Percentiles rank a stretch among this genome's conserved stretches.
Evolutionary conservation across 2,329 filamentous ascomycete species (phyloP).

Genomic region (Colletotrichum plurivorum): DNA sequence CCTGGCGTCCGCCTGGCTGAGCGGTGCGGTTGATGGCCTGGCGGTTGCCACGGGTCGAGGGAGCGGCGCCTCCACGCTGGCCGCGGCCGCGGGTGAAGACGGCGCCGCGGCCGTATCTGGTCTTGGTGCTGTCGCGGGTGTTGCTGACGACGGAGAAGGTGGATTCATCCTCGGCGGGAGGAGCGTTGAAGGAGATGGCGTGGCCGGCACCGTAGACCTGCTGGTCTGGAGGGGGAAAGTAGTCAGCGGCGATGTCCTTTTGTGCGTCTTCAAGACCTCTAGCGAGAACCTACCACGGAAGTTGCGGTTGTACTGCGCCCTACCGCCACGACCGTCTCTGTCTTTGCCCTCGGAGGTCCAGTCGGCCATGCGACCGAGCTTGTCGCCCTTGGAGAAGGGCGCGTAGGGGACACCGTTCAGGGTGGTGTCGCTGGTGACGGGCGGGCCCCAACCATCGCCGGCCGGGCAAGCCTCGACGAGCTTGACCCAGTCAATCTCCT

Average conservation of each 20-base stretch:
- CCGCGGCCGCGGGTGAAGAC: slow-evolving; percentile 92
- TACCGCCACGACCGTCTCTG: slow-evolving; percentile 78
- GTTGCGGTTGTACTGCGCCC: slow-evolving; percentile 92
- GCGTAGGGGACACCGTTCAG: slow-evolving; percentile 97
- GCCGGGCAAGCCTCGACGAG: slow-evolving; percentile 81
- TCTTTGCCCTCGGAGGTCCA: slow-evolving; percentile 96
- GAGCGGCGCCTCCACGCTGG: slow-evolving; percentile 72
- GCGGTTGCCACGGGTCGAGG: slow-evolving; percentile 68
- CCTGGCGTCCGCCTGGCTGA: slow-evolving; percentile 71
- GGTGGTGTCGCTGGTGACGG: slow-evolving; percentile 86
- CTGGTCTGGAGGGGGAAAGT: slow-evolving; percentile 74
- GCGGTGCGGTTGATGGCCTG: slow-evolving; percentile 80
- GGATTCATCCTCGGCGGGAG: slow-evolving; percentile 94
- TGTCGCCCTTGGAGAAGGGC: slow-evolving; percentile 98
- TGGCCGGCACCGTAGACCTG: slow-evolving; percentile 96
- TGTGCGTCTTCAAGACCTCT: neutral
- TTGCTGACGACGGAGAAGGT: slow-evolving; percentile 99
- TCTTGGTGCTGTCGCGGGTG: slow-evolving; percentile 86
- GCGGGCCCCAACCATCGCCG: slow-evolving; percentile 89
- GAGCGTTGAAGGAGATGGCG: slow-evolving; percentile 89
- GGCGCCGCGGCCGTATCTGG: slow-evolving; percentile 89
- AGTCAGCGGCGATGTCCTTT: slow-evolving; percentile 26
- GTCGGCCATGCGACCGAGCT: slow-evolving; percentile 98
- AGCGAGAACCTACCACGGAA: slow-evolving; percentile 79
- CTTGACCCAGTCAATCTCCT: slow-evolving; percentile 71